Conservation (phyloP, 805 yeast species). For the Komagataella pseudopastoris region DNA sequence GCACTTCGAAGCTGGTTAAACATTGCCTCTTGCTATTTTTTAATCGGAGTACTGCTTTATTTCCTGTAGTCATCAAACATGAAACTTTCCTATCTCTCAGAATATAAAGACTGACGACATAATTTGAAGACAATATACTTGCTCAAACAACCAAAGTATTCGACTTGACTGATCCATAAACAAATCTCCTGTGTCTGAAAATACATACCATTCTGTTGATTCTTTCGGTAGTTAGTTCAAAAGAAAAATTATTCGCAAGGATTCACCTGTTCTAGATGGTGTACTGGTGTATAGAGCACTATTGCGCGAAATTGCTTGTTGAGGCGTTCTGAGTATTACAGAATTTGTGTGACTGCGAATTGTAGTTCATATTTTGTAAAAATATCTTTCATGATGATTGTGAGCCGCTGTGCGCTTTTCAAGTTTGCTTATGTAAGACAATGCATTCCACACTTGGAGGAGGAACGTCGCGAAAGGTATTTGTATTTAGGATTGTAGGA, state of each 20-base stretch:
- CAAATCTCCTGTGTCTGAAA: neutral
- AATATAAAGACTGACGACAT: neutral
- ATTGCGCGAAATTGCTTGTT: neutral
- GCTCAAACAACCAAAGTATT: too few species aligned
- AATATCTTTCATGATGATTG: too few species aligned
- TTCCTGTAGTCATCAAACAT: neutral
- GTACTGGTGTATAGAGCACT: neutral
- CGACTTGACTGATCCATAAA: neutral
- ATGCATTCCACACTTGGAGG: constrained; percentile 7
- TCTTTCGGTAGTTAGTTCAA: neutral
- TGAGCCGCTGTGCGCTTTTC: neutral
- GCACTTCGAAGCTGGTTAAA: neutral
- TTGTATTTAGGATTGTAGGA: too few species aligned
- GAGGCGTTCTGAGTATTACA: neutral
- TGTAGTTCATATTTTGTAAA: neutral
- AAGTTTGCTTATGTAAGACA: too few species aligned
- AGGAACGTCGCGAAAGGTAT: too few species aligned
- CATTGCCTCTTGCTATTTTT: neutral
- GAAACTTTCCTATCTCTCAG: neutral
- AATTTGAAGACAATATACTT: neutral
- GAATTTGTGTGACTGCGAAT: neutral
- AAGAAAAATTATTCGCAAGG: neutral
- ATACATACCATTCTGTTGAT: neutral
- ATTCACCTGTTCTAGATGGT: neutral
- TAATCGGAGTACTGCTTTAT: neutral